phyloP scores from a whole-genome alignment of 2,329 filamentous ascomycete genomes.

The Parascedosporium putredinis region DNA sequence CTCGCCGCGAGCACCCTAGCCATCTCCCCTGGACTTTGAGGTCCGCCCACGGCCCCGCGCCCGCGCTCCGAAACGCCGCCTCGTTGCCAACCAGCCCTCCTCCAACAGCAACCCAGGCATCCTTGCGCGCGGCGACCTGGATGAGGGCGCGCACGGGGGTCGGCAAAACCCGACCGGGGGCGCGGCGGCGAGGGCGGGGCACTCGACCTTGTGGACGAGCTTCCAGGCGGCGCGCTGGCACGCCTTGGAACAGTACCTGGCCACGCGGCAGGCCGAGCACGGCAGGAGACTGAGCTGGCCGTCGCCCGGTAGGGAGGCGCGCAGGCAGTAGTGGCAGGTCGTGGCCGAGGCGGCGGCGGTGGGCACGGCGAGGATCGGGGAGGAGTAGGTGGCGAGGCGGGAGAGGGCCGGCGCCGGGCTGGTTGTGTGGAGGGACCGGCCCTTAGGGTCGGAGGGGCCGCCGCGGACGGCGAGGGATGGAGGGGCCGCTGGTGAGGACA shows the following conservation, averaged over 20 bases:
- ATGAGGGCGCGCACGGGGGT: constrained; percentile 45
- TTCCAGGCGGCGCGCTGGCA: constrained; percentile 49
- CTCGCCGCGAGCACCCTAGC: constrained; percentile 32
- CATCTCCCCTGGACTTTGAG: constrained; percentile 36
- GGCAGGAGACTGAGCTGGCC: constrained; percentile 17
- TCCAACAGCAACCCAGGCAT: constrained; percentile 22
- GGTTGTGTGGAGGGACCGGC: constrained; percentile 36
- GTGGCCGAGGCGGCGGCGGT: constrained; percentile 27
- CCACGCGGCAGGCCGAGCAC: constrained; percentile 43
- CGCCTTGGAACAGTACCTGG: constrained; percentile 40
- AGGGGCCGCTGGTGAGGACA: background rate
- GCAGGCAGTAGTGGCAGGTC: constrained; percentile 42
- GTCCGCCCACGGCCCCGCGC: constrained; percentile 30
- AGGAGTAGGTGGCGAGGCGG: constrained; percentile 33
- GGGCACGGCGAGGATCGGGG: constrained; percentile 36
- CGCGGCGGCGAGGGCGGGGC: constrained; percentile 32
- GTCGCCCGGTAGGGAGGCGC: too few relatives aligned
- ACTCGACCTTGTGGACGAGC: constrained; percentile 43
- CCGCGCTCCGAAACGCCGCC: constrained; percentile 22
- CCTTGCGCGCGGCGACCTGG: constrained; percentile 34
- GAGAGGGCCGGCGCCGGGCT: constrained; percentile 32
- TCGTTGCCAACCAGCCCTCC: constrained; percentile 36
- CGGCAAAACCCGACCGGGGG: constrained; percentile 31
- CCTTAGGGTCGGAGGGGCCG: constrained; percentile 18
- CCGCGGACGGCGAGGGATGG: constrained; percentile 3